A percentile compares a stretch with the other conserved stretches of the same genome.
These are phyloP conservation scores for Aristolochia fimbriata DNA, from an alignment of 164 flowering plant genomes.

Conservation along the genomic window DNA sequence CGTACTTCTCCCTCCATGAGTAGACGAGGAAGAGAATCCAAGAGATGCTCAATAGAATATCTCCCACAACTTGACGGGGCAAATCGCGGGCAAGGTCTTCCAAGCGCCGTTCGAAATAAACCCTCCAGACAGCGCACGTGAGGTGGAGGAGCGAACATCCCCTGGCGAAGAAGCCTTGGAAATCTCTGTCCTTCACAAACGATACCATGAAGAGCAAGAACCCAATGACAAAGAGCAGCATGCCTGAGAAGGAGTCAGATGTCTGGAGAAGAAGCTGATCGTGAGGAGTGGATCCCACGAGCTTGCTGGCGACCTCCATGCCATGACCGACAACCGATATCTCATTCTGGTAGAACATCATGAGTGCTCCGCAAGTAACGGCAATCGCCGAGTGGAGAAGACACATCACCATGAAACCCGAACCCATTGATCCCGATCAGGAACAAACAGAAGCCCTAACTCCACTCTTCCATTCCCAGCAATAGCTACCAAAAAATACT, in stretches of 20 bases:
- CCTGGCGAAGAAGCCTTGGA: conserved; percentile 61
- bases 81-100: conserved; percentile 19
- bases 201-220: conserved; percentile 62
- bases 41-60: conserved; percentile 48
- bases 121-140: conserved; percentile 45
- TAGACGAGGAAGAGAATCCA: conserved; percentile 76
- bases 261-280: conserved; percentile 62
- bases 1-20: conserved; percentile 88
- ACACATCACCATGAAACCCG: conserved; percentile 52
- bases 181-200: conserved; percentile 47
- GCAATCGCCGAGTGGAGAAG: conserved; percentile 55
- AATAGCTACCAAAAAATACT: background rate
- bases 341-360: conserved; percentile 68
- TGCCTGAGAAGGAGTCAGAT: conserved; percentile 67
- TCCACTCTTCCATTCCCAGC: background rate
- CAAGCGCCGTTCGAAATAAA: conserved; percentile 51
- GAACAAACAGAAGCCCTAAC: background rate
- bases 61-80: conserved; percentile 47
- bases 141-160: conserved; percentile 39
- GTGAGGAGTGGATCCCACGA: conserved; percentile 62
- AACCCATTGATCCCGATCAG: conserved; percentile 5
- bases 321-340: conserved; percentile 48
- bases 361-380: conserved; percentile 45
- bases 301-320: conserved; percentile 51
- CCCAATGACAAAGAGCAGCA: conserved; percentile 60